These are phyloP conservation scores for Salicornia ramosissima DNA, from an alignment of 148 eudicot genomes.

Conservation along the genomic window DNA sequence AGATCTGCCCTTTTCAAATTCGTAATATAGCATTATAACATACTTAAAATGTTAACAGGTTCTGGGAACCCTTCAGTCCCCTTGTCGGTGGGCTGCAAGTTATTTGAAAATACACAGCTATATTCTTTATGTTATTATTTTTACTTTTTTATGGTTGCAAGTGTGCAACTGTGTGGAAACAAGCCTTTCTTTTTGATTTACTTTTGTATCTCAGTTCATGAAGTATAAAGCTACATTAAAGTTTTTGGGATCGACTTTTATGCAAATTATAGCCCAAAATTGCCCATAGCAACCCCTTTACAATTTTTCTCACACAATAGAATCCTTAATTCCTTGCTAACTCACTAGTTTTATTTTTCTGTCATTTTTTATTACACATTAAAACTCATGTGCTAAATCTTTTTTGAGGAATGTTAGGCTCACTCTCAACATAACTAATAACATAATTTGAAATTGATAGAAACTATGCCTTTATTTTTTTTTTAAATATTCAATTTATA, in stretches of 20 bases:
- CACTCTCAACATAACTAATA: too few species aligned
- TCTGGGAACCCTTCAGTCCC: not conserved
- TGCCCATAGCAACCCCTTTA: not conserved
- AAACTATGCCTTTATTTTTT: too few species aligned
- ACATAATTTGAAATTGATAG: too few species aligned
- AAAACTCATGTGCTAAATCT: too few species aligned
- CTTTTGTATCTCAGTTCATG: not conserved
- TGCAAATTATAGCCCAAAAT: not conserved
- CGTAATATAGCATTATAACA: too few species aligned
- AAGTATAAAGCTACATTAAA: not conserved
- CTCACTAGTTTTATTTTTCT: too few species aligned
- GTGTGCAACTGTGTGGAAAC: not conserved
- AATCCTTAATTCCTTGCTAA: too few species aligned
- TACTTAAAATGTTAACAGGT: not conserved
- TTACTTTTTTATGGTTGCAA: not conserved
- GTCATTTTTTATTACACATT: too few species aligned
- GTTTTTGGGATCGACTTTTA: not conserved
- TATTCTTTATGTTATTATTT: not conserved
- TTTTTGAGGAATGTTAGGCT: too few species aligned
- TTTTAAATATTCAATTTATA: too few species aligned
- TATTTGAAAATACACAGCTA: not conserved
- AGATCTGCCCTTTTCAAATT: not conserved
- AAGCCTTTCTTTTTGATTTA: not conserved
- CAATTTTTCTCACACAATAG: too few species aligned
- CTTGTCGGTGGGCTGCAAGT: not conserved